phyloP scores from a whole-genome alignment of 176 grass and related monocot species.

The Dendrocalamus sinicus region DNA sequence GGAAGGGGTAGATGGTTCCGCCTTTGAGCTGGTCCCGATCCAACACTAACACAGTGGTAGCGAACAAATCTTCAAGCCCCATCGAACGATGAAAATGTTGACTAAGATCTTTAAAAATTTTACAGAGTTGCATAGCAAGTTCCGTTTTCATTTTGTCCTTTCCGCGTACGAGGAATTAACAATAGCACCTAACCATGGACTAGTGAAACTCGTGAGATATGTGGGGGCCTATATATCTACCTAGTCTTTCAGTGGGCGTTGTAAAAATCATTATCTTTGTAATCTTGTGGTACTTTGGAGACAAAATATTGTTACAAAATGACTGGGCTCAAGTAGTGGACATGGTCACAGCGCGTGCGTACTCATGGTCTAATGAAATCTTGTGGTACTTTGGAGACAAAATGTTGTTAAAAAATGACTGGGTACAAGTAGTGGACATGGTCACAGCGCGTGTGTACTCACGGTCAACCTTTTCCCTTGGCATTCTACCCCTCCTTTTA shows the following conservation, averaged over 20 bases:
- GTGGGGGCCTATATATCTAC: not conserved
- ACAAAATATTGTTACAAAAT: not conserved
- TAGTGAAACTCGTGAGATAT: not conserved
- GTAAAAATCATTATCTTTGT: not conserved
- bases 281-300: not conserved
- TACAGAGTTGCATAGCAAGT: too few relatives aligned
- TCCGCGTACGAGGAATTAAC: not conserved
- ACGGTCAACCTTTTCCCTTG: not conserved
- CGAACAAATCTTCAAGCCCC: too few relatives aligned
- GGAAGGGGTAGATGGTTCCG: not conserved
- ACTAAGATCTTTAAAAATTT: too few relatives aligned
- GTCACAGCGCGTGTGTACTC: too few relatives aligned
- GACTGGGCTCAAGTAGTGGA: not conserved
- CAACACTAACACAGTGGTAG: not conserved
- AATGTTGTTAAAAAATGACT: not conserved
- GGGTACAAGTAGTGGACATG: too few relatives aligned
- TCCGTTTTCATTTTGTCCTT: too few relatives aligned
- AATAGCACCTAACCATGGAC: not conserved
- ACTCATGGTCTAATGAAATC: too few relatives aligned
- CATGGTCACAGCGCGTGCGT: not conserved
- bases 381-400: not conserved
- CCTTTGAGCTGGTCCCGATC: slow-evolving; percentile 20
- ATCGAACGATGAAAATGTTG: too few relatives aligned
- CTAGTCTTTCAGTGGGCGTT: not conserved
- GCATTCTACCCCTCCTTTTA: not conserved